These are phyloP conservation scores for Podila epicladia DNA, from an alignment of 192 early-diverging fungal genomes.

Conservation along the genomic window DNA sequence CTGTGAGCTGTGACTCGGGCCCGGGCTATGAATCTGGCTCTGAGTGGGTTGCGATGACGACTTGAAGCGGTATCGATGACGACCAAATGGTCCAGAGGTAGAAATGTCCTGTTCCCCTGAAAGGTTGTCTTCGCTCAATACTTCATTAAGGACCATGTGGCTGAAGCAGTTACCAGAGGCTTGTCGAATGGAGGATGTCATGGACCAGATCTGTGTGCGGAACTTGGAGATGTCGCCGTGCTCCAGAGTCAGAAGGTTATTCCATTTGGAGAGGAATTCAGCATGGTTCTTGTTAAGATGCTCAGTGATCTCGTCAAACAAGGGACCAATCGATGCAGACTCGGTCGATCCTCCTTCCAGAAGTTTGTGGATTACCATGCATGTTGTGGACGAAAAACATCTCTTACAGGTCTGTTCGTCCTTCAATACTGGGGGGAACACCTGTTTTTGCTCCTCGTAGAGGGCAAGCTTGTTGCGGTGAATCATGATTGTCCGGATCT, in stretches of 20 bases:
- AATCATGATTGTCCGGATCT: slow-evolving; percentile 78
- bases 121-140: slow-evolving; percentile 3
- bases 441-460: slow-evolving; percentile 49
- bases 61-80: slow-evolving; percentile 30
- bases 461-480: slow-evolving; percentile 79
- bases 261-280: slow-evolving; percentile 84
- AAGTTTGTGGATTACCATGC: slow-evolving; percentile 77
- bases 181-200: slow-evolving; percentile 61
- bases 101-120: slow-evolving; percentile 8
- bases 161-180: slow-evolving; percentile 42
- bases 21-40: background rate
- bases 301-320: slow-evolving; percentile 71
- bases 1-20: slow-evolving; percentile 14
- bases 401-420: slow-evolving; percentile 68
- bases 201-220: slow-evolving; percentile 77
- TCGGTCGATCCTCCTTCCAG: slow-evolving; percentile 72
- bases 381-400: slow-evolving; percentile 73
- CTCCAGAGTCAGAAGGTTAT: slow-evolving; percentile 75
- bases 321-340: slow-evolving; percentile 62
- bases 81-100: slow-evolving; percentile 12
- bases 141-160: slow-evolving; percentile 14
- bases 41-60: background rate
- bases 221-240: slow-evolving; percentile 72
- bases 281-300: slow-evolving; percentile 69
- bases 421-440: slow-evolving; percentile 78